phyloP scores from a whole-genome alignment of 2,329 filamentous ascomycete species.

The Talaromyces islandicus region DNA sequence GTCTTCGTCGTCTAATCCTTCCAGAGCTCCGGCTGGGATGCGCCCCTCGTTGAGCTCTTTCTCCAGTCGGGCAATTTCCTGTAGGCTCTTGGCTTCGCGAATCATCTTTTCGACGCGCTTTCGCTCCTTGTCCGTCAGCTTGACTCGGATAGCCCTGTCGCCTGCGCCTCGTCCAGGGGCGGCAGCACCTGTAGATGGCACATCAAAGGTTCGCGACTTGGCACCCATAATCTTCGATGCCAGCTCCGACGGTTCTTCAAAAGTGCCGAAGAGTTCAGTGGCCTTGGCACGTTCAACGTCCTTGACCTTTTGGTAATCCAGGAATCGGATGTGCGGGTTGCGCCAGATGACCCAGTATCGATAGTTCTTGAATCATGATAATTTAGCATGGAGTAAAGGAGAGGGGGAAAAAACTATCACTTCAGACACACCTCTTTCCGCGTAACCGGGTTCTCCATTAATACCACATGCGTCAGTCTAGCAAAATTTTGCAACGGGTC shows the following conservation, averaged over 20 bases:
- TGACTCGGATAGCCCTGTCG: slow-evolving; percentile 67
- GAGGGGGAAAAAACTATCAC: neutral
- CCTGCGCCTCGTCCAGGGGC: slow-evolving; percentile 29
- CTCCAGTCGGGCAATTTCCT: slow-evolving; percentile 85
- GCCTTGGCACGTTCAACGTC: slow-evolving; percentile 73
- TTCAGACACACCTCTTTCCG: slow-evolving; percentile 72
- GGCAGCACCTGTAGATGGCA: slow-evolving; percentile 33
- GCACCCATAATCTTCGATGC: slow-evolving; percentile 78
- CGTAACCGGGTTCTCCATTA: slow-evolving; percentile 83
- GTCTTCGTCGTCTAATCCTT: slow-evolving; percentile 23
- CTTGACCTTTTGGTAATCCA: slow-evolving; percentile 90
- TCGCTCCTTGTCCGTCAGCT: slow-evolving; percentile 83
- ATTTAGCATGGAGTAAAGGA: neutral
- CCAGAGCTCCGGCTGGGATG: slow-evolving; percentile 60
- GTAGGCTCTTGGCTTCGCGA: slow-evolving; percentile 77
- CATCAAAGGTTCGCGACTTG: slow-evolving; percentile 71
- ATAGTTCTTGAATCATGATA: slow-evolving; percentile 61
- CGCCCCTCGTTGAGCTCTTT: slow-evolving; percentile 87
- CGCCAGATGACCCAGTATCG: slow-evolving; percentile 87
- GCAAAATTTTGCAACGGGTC: slow-evolving; percentile 68
- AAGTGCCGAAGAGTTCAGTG: slow-evolving; percentile 74
- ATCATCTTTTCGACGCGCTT: slow-evolving; percentile 81
- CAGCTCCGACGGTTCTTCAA: slow-evolving; percentile 69
- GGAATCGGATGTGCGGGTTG: slow-evolving; percentile 76
- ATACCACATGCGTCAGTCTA: slow-evolving; percentile 69